Base-by-base conservation (phyloP, 23 red algal species). In the Agarophyton chilense region DNA sequence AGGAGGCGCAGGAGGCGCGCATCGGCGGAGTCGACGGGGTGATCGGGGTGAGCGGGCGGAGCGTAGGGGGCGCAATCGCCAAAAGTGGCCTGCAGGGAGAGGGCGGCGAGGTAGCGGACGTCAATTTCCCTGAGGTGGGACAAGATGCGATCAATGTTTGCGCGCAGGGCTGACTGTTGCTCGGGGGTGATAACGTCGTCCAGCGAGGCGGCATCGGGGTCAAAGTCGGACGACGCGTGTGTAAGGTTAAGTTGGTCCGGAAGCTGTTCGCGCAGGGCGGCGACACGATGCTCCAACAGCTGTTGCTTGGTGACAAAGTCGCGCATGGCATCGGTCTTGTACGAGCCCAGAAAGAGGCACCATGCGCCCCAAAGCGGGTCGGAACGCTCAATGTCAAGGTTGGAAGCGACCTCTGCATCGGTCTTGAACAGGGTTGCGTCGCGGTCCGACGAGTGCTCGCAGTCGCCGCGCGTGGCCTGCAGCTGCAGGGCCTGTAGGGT, bases 301-400 rank as follows among this genome's bases (percentile, higher is more conserved):
- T 65, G 63, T 36, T 86, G 72, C 74, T 94, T 94, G 40, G 72
- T 86, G 13, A 85, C 91, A 73, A 77, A 94, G 49, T 94, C 81
- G 10, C 91, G 66, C 91, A 94, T 94, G 14, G 91, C 91, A 44
- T 94, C 91, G 24, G 81, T 86, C 82, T 94, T 94, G 74, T 94
- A 94, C 35, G 66, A 78, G 34, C 91, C 91, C 71, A 78, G 18
- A 81, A 94, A 94, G 26, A 94, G 72, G 33, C 91, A 94, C 91
- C 91, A 94, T 10, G 91, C 91, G 57, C 91, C 91, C 78, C 80
- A 94, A 38, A 81, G 81, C 41, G 91, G 81, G 77, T 86, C 74
- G 14, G 67, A 56, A 5, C 68, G 62, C 60, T 94, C 91, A 25
- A 94, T 86, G 51, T 94, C 91, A 12, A 91, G 21, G 51, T 84